Conservation (phyloP, 2,329 filamentous ascomycete genomes). For the Colletotrichum viniferum region DNA sequence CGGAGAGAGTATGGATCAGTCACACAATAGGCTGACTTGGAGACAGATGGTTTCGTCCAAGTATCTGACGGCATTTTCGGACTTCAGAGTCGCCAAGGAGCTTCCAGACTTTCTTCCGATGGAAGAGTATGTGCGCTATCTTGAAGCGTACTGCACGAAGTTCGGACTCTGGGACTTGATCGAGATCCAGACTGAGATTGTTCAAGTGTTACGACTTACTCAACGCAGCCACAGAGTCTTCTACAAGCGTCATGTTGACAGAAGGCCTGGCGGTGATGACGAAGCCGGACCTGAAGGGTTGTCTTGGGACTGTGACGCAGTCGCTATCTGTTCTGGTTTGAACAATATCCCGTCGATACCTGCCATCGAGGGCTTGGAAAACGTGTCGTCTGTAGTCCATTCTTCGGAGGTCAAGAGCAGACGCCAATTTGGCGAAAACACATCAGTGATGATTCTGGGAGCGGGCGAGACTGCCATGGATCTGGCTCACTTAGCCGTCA, state of each 20-base stretch:
- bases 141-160: conserved; percentile 41
- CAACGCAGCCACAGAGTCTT: neutral
- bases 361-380: conserved; percentile 40
- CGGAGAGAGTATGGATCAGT: neutral
- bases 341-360: conserved; percentile 46
- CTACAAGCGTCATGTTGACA: conserved; percentile 7
- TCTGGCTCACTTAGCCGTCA: conserved; percentile 48
- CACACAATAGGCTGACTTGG: neutral
- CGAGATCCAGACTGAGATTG: conserved; percentile 35
- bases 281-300: neutral
- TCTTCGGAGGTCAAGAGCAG: conserved; percentile 47
- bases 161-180: conserved; percentile 44
- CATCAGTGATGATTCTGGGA: conserved; percentile 46
- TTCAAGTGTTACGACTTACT: conserved; percentile 24
- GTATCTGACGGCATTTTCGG: conserved; percentile 55
- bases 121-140: conserved; percentile 44
- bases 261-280: neutral
- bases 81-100: conserved; percentile 46
- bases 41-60: conserved; percentile 51
- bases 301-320: conserved; percentile 45
- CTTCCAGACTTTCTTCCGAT: conserved; percentile 49
- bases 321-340: conserved; percentile 50
- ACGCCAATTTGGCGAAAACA: conserved; percentile 42
- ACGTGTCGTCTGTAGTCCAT: conserved; percentile 41
- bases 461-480: conserved; percentile 52